A percentile compares a stretch with the other conserved stretches of the same genome.
These are phyloP conservation scores for Phallus indusiatus DNA, from an alignment of 768 basidiomycete species.

Conservation along the genomic window DNA sequence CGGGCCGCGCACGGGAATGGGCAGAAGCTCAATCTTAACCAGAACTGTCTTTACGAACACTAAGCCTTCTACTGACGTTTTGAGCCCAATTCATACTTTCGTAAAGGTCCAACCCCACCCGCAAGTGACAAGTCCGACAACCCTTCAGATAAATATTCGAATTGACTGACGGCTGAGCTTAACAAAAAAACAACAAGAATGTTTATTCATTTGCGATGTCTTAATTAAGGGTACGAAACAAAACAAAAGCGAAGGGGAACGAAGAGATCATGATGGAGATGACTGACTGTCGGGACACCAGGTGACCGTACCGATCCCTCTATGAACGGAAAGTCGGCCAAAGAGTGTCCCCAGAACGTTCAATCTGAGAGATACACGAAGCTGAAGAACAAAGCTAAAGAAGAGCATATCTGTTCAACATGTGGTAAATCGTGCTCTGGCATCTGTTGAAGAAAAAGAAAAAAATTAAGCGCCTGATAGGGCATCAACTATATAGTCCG, in stretches of 20 bases:
- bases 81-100: too few species aligned
- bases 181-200: too few species aligned
- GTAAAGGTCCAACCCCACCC: too few species aligned
- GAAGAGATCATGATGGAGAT: neutral
- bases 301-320: constrained; percentile 9
- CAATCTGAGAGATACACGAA: constrained; percentile 9
- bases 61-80: too few species aligned
- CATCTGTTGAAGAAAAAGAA: constrained; percentile 7
- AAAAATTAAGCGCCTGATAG: neutral
- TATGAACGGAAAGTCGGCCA: constrained; percentile 10
- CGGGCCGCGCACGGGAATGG: too few species aligned
- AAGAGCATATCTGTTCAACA: constrained; percentile 4
- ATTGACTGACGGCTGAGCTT: too few species aligned
- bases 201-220: too few species aligned
- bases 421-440: constrained; percentile 10
- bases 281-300: constrained; percentile 6
- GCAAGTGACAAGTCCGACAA: too few species aligned
- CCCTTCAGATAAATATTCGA: too few species aligned
- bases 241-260: neutral
- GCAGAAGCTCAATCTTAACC: too few species aligned
- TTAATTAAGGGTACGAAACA: neutral
- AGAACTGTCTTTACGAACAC: too few species aligned
- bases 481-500: neutral
- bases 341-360: constrained; percentile 1
- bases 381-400: constrained; percentile 5